These are phyloP conservation scores for Yamadazyma mexicana DNA, from an alignment of 1,139 yeast genomes.

Conservation along the genomic window DNA sequence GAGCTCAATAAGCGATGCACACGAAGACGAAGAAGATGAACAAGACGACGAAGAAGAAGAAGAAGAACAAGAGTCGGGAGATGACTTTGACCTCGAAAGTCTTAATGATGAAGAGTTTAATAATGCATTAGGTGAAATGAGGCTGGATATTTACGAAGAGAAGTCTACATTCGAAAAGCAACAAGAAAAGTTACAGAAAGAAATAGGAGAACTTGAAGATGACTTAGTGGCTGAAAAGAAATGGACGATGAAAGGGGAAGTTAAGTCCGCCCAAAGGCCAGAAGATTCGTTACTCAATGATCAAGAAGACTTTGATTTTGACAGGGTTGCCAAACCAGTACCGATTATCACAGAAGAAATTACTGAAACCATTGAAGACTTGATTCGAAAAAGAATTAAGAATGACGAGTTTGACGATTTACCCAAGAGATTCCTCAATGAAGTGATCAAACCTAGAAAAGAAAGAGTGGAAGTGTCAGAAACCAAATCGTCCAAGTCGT, in stretches of 20 bases:
- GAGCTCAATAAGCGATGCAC: constrained; percentile 17
- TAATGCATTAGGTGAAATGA: constrained; percentile 55
- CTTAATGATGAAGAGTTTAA: constrained; percentile 49
- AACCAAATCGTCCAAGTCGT: constrained; percentile 79
- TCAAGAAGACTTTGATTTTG: constrained; percentile 42
- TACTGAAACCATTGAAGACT: constrained; percentile 83
- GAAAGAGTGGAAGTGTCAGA: constrained; percentile 70
- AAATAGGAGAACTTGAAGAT: constrained; percentile 75
- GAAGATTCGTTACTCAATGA: constrained; percentile 67
- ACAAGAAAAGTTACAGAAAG: constrained; percentile 71
- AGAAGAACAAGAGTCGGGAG: constrained; percentile 9
- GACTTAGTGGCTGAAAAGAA: constrained; percentile 88
- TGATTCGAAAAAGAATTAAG: constrained; percentile 78
- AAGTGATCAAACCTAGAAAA: constrained; percentile 52
- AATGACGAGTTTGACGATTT: constrained; percentile 81
- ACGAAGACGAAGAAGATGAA: constrained; percentile 31
- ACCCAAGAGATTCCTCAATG: constrained; percentile 68
- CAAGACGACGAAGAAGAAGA: constrained; percentile 34
- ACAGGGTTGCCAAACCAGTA: constrained; percentile 55
- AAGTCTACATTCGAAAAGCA: constrained; percentile 83
- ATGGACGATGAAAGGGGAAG: constrained; percentile 96
- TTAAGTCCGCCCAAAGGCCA: constrained; percentile 77
- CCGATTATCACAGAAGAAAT: constrained; percentile 90
- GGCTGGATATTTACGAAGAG: constrained; percentile 56
- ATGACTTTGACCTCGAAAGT: constrained; percentile 20